Base-by-base conservation (phyloP, 371 early-diverging fungal species). In the Dinochytrium kinnereticum region DNA sequence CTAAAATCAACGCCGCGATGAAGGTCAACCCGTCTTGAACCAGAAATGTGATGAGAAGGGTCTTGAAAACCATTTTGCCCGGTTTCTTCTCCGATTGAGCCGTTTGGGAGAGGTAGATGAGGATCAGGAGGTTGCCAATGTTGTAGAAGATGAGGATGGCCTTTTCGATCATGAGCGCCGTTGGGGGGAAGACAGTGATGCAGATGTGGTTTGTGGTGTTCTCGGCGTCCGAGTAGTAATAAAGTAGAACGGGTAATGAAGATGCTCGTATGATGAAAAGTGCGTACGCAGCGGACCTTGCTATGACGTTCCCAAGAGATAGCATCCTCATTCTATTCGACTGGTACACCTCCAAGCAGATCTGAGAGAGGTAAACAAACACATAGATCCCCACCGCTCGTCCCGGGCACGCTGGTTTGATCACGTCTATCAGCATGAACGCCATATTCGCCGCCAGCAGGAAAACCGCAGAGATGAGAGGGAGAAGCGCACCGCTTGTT, bases 111-210 rank as follows among this genome's bases (percentile, higher is more conserved):
- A 70, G 44, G 61, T 64, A 39, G 17, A 39, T 30, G 26, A 70
- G 59, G 26, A 70, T 51, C 31, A 44, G 30, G 39, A 70, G 59
- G 50, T 70, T 70, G 50, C 59, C 64, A 39, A 38, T 15, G 51
- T 70, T 70, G 70, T 70, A 70, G 26, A 49, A 57, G 2, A 70
- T 36, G 40, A 70, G 51, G 44, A 70, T 34, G 49, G 33, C 26
- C 31, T 70, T 70, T 59, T 70, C 70, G 26, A 33, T 28, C 10
- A 70, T 51, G 40, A 70, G 28, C 38, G 26, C 64, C 10, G n/a
- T 1, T 10, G 53, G 31, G 13, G 70, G 59, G 24, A 55, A 70
- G 7, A 38, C 70, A 30, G 70, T 70, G 15, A 49, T 53, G 50
- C 70, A 70, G 10, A 70, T 36, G 28, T 44, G 24, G 39, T 40